These are phyloP conservation scores for Tolypocladium ovalisporum DNA, from an alignment of 2,329 filamentous ascomycete species.

Conservation along the genomic window DNA sequence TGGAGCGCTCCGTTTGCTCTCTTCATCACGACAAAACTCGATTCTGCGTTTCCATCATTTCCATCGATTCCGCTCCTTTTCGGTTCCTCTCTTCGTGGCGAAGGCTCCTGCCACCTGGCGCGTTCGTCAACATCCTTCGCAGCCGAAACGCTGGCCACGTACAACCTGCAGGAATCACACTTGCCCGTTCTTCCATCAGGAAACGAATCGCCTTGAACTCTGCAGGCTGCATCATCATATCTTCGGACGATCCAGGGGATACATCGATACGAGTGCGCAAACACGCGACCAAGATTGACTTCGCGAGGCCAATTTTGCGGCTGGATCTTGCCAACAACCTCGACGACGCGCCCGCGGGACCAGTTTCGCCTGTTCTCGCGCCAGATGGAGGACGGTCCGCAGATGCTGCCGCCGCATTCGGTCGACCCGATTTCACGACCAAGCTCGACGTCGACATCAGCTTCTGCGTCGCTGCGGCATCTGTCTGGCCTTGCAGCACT, in stretches of 20 bases:
- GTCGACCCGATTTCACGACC: constrained; percentile 39
- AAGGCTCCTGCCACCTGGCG: neutral
- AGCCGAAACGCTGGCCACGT: neutral
- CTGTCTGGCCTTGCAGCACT: constrained; percentile 35
- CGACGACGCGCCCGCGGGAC: neutral
- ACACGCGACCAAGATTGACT: neutral
- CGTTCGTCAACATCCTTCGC: neutral
- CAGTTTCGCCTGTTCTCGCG: neutral
- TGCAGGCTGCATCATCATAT: neutral
- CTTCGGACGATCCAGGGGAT: neutral
- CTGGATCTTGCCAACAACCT: neutral
- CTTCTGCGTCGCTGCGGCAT: constrained; percentile 29
- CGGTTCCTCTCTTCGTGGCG: neutral
- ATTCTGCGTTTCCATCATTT: neutral
- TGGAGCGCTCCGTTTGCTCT: neutral
- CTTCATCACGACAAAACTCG: neutral
- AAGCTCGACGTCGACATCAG: constrained; percentile 36
- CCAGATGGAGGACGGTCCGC: constrained; percentile 35
- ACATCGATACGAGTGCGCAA: neutral
- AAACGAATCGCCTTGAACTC: neutral
- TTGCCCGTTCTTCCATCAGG: neutral
- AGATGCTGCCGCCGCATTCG: constrained; percentile 25
- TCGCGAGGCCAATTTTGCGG: neutral
- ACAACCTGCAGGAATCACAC: neutral
- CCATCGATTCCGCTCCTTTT: neutral